Percentiles rank a stretch among this genome's conserved stretches.
Evolutionary conservation across 441 rosid species (phyloP).

Genomic region (Arabidopsis lyrata): DNA sequence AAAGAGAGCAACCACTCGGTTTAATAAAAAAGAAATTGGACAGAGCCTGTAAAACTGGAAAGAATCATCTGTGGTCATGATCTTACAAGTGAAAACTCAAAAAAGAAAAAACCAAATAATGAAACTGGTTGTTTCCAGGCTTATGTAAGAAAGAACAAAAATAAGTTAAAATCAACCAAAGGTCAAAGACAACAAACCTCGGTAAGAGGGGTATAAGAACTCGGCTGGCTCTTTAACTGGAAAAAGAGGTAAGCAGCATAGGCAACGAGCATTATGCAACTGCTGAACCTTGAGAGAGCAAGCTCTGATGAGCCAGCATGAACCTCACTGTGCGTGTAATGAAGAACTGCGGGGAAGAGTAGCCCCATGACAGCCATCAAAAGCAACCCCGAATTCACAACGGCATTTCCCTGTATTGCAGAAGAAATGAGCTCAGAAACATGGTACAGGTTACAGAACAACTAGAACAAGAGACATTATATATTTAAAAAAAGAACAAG

Average conservation of each 20-base stretch:
- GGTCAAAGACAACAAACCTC: constrained; percentile 61
- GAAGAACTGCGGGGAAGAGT: constrained; percentile 89
- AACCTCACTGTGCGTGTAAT: constrained; percentile 80
- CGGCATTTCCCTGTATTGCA: constrained; percentile 66
- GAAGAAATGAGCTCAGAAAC: constrained; percentile 13
- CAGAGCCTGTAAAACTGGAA: not conserved
- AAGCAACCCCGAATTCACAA: constrained; percentile 80
- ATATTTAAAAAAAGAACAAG: too few species aligned
- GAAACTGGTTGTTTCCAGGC: constrained; percentile 5
- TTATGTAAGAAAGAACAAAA: not conserved
- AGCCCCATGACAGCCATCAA: constrained; percentile 95
- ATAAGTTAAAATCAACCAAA: not conserved
- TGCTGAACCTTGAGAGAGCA: constrained; percentile 92
- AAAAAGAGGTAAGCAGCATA: constrained; percentile 80
- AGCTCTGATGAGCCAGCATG: constrained; percentile 84
- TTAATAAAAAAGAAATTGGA: constrained; percentile 1
- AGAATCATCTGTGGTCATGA: constrained; percentile 1
- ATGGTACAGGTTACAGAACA: not conserved
- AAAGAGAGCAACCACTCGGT: not conserved
- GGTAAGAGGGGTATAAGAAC: constrained; percentile 56
- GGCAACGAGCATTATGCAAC: constrained; percentile 88
- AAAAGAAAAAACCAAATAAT: not conserved
- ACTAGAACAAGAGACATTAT: not conserved
- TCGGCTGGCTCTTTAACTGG: constrained; percentile 69
- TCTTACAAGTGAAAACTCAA: not conserved